Evolutionary conservation across 129 eudicot genomes (phyloP), one percentile per base, ranked within the genome.

Genomic region (Apium graveolens): DNA sequence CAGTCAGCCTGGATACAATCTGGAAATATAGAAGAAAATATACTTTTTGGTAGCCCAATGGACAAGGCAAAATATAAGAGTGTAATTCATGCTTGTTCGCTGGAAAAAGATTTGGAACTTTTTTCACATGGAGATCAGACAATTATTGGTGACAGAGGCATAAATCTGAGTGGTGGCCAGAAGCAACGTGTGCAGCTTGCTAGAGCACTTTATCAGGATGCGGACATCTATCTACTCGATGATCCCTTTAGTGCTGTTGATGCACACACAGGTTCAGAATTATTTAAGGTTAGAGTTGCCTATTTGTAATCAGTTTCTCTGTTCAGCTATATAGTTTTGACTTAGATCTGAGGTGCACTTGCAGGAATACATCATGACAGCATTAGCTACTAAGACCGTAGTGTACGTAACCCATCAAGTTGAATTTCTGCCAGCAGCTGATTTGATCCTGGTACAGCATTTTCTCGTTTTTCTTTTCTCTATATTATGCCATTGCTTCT

Each of bases 191-290:
- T 96, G 82, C 99, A 96, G 83, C 92, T 96, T 77, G 99, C 99
- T 44, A 87, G 99, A 79, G 99, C 99, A 39, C 90, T 96, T 32
- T 96, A 92, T 86, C 97, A 96, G 86, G 99, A 96, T 80, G 97
- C 97, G 27, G 99, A 96, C 41, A 92, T 96, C 32, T 96, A 96
- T 88, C 84, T 96, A 48, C 97, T 96, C 77, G 99, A 96, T 85
- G 99, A 96, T 85, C 97, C 97, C 46, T 96, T 96, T 70, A 96
- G 99, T 77, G 99, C 99, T 63, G 95, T 96, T 49, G 99, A 96
- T 87, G 99, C 99, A 21, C 95, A 96, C 81, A 96, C 99, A 8
- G 96, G 92, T 48, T 90, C 99, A n/a, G 96, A 90, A 55, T 83
- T 95, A 74, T 92, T 90, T 76, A 90, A 90, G 96, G 99, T 92